phyloP scores from a whole-genome alignment of 75 land plant genomes.

The Chamaecyparis obtusa region DNA sequence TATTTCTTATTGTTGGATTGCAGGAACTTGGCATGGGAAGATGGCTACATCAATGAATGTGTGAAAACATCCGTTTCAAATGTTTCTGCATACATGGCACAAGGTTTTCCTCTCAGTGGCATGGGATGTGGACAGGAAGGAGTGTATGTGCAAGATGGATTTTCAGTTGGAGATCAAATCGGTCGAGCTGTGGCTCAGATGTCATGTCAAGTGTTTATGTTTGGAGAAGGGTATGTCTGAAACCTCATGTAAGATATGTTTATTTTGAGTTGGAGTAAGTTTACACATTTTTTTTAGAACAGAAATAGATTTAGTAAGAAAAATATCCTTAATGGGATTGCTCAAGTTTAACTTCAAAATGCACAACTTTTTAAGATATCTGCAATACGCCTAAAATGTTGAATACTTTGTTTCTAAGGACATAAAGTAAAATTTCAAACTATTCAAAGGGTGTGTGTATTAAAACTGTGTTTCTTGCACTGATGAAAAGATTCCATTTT shows the following conservation, averaged over 20 bases:
- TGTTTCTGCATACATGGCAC: background rate
- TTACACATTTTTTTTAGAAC: background rate
- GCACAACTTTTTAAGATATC: background rate
- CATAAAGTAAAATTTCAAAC: background rate
- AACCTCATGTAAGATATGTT: background rate
- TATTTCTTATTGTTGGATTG: constrained; percentile 1
- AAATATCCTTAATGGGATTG: background rate
- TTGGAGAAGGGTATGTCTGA: constrained; percentile 67
- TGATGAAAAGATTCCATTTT: no score
- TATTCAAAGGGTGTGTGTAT: background rate
- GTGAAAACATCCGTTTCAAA: constrained; percentile 16
- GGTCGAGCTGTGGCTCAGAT: constrained; percentile 52
- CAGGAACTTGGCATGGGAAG: constrained; percentile 75
- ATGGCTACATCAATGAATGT: constrained; percentile 45
- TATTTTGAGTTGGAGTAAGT: background rate
- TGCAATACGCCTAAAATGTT: background rate
- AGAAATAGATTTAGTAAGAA: background rate
- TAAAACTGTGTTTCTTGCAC: no score
- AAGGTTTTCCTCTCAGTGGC: background rate
- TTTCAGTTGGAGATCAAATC: constrained; percentile 27
- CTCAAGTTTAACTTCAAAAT: background rate
- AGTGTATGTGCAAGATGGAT: background rate
- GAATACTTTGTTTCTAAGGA: background rate
- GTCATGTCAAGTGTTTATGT: constrained; percentile 40
- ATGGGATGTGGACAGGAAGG: constrained; percentile 2